A percentile compares a stretch with the other conserved stretches of the same genome.
These are phyloP conservation scores for Phytophthora foliorum DNA, from an alignment of 352 stramenopile genomes.

Conservation along the genomic window DNA sequence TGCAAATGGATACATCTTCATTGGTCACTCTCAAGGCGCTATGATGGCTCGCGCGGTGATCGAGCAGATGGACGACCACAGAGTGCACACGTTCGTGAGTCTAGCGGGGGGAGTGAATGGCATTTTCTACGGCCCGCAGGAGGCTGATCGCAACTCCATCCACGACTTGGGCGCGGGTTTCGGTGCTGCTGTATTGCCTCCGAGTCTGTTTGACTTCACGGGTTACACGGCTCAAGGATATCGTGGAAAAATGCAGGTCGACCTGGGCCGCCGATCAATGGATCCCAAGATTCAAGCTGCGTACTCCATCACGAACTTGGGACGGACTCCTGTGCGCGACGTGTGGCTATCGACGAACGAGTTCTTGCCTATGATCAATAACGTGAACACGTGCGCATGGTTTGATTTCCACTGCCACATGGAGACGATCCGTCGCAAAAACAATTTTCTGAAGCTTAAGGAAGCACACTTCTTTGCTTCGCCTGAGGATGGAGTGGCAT, in stretches of 20 bases:
- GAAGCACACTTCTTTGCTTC: slow-evolving; percentile 61
- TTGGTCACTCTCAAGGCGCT: slow-evolving; percentile 59
- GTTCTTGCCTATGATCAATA: slow-evolving; percentile 46
- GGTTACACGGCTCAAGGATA: slow-evolving; percentile 37
- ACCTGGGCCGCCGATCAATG: slow-evolving; percentile 31
- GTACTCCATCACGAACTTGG: slow-evolving; percentile 33
- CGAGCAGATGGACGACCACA: slow-evolving; percentile 71
- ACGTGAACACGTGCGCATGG: slow-evolving; percentile 36
- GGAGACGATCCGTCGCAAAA: slow-evolving; percentile 37
- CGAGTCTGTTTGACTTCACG: slow-evolving; percentile 41
- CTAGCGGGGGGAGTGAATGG: slow-evolving; percentile 56
- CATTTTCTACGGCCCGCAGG: slow-evolving; percentile 57
- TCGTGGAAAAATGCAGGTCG: slow-evolving; percentile 46
- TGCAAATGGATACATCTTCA: slow-evolving; percentile 53
- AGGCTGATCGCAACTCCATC: slow-evolving; percentile 28
- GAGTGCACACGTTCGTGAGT: slow-evolving; percentile 54
- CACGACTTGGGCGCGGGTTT: slow-evolving; percentile 28
- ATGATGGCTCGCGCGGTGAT: slow-evolving; percentile 53
- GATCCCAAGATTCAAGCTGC: slow-evolving; percentile 25
- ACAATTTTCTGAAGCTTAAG: slow-evolving; percentile 46
- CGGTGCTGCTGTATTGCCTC: slow-evolving; percentile 26
- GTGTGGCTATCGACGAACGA: slow-evolving; percentile 33
- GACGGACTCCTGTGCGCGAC: slow-evolving; percentile 27
- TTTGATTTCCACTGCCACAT: slow-evolving; percentile 23
- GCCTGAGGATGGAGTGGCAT: slow-evolving; percentile 40